phyloP scores from a whole-genome alignment of 2,329 filamentous ascomycete species.

The Aureobasidium sp. region DNA sequence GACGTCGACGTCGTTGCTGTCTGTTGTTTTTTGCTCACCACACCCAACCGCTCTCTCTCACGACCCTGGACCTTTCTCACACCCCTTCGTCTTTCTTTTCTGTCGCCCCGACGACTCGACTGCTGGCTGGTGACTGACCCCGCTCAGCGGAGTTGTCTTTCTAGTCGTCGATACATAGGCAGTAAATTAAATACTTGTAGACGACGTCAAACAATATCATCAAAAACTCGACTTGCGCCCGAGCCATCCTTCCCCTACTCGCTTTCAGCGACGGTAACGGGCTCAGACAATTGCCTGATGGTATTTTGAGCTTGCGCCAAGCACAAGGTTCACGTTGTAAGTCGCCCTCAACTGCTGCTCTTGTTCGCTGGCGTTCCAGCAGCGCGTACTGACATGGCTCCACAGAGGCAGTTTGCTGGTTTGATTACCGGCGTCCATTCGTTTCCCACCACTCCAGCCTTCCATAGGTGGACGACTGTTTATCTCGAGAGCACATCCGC shows the following conservation, averaged over 20 bases:
- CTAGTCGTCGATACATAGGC: slow-evolving; percentile 9
- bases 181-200: slow-evolving; percentile 8
- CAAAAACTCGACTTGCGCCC: slow-evolving; percentile 1
- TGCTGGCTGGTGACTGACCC: slow-evolving; percentile 8
- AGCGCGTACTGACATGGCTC: not conserved
- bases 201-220: slow-evolving; percentile 1
- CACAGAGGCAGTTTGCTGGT: slow-evolving; percentile 19
- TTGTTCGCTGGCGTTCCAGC: not conserved
- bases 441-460: slow-evolving; percentile 23
- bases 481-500: not conserved
- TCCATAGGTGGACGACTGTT: not conserved
- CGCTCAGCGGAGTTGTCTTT: not conserved
- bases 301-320: slow-evolving; percentile 4
- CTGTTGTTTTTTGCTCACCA: not conserved
- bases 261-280: not conserved
- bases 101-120: not conserved
- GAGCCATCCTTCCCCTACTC: not conserved
- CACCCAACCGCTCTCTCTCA: not conserved
- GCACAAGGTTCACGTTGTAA: slow-evolving; percentile 3
- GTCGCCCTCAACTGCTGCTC: not conserved
- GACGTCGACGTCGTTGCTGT: slow-evolving; percentile 4
- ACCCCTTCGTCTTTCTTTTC: not conserved
- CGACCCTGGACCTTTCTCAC: not conserved
- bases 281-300: not conserved
- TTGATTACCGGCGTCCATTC: slow-evolving; percentile 31